Evolutionary conservation across 345 rosid species (phyloP), one percentile per base, ranked within the genome.

Genomic region (Ceriops decandra): DNA sequence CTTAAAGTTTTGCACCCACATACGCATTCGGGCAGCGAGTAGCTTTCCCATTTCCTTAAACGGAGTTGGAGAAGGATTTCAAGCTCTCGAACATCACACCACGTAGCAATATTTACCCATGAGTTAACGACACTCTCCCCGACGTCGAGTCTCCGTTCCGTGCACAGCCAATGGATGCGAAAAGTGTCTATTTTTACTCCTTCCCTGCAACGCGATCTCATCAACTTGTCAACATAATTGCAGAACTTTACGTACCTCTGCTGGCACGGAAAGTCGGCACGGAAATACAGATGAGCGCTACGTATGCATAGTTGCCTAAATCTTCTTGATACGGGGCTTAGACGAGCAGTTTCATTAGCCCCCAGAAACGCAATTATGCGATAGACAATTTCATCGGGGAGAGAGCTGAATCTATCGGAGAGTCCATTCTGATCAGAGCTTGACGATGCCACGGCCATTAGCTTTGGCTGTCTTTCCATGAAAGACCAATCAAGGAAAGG

Each of bases 71-170:
- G 6, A 22, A 72, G 75, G 32, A 72, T 31, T 28, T 72, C 75
- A 35, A 72, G 22, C 28, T 64, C 70, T 17, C 21, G n/a, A 72
- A 72, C 65, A 72, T 36, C 47, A 72, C 60, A 65, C 24, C 6
- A 1, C 1, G 65, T 59, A 31, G 70, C 75, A 4, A n/a, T 1
- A 13, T 19, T 59, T 32, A 72, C 22, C 49, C 60, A 31, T 8
- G 65, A 5, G 49, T 5, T 30, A 57, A 65, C 26, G 7, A 33
- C 21, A 24, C 22, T 17, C n/a, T 31, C 51, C 22, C 46, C 70
- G 35, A 57, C 13, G 49, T 47, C 30, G 51, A 7, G 19, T 26
- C 8, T 36, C 11, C 52, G 38, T 53, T 42, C n/a, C 65, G 47
- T 51, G 57, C 65, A 33, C 38, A 38, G 22, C 70, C 75, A 72